Percentiles rank a stretch among this genome's conserved stretches.
Evolutionary conservation across 2,329 filamentous ascomycete species (phyloP).

Genomic region (Aureobasidium sp.): DNA sequence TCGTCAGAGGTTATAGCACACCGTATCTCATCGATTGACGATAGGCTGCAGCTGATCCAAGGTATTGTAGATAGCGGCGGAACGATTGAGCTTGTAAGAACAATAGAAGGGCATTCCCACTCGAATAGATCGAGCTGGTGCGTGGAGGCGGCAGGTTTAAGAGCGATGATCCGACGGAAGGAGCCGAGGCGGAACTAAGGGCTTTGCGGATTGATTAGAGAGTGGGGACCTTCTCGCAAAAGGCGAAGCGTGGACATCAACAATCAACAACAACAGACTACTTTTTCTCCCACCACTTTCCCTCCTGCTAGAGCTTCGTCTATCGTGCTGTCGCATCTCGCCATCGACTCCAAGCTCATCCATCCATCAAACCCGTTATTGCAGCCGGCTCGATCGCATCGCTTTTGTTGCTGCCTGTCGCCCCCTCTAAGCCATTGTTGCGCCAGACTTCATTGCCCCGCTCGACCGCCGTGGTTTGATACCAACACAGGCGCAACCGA

Average conservation of each 20-base stretch:
- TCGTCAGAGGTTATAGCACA: neutral
- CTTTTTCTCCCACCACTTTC: constrained; percentile 5
- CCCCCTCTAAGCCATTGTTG: neutral
- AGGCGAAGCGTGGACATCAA: neutral
- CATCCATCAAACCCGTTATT: neutral
- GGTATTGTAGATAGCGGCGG: neutral
- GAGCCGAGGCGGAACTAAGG: neutral
- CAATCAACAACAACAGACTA: constrained; percentile 7
- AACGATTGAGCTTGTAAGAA: neutral
- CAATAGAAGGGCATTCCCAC: neutral
- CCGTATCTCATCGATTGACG: neutral
- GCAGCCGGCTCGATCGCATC: neutral
- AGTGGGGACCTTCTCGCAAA: neutral
- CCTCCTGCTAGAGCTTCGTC: neutral
- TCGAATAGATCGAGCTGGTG: neutral
- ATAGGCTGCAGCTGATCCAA: neutral
- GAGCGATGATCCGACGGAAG: neutral
- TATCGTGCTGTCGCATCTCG: neutral
- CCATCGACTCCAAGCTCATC: neutral
- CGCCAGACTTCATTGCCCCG: neutral
- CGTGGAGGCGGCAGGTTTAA: neutral
- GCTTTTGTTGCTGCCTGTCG: constrained; percentile 1
- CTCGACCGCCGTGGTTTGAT: neutral
- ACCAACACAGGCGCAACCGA: neutral
- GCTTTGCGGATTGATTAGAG: neutral